Conservation (phyloP, 805 yeast genomes). For the Metschnikowia cubensis region DNA sequence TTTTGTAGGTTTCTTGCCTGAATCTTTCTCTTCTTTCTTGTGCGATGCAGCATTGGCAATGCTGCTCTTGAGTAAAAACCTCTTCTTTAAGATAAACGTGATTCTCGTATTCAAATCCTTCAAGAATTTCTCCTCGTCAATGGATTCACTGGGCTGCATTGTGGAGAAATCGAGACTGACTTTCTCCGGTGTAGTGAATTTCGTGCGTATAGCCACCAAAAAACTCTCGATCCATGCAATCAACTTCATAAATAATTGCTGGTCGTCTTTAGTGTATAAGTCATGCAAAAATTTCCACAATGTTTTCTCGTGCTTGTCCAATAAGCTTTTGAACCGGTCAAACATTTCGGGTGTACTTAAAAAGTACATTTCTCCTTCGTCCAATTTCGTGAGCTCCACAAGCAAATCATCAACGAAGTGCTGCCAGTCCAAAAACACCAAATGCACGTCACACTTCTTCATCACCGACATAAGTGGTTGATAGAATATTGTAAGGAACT, state of each 20-base stretch:
- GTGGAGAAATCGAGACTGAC: conserved; percentile 43
- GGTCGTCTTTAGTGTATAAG: conserved; percentile 73
- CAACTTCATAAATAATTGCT: conserved; percentile 65
- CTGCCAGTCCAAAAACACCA: conserved; percentile 47
- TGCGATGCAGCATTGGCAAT: conserved; percentile 17
- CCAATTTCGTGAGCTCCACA: conserved; percentile 57
- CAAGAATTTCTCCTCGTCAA: conserved; percentile 32
- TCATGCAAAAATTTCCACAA: conserved; percentile 75
- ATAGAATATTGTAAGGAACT: conserved; percentile 66
- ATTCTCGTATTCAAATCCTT: conserved; percentile 41
- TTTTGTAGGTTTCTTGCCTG: conserved; percentile 21
- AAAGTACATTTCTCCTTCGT: conserved; percentile 51
- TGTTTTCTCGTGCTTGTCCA: conserved; percentile 68
- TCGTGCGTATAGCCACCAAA: conserved; percentile 57
- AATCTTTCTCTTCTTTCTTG: conserved; percentile 8
- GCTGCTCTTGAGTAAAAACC: conserved; percentile 36
- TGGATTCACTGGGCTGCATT: conserved; percentile 13
- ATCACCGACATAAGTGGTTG: conserved; percentile 70
- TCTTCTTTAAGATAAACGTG: conserved; percentile 31
- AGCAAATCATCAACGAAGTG: conserved; percentile 50
- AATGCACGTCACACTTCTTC: conserved; percentile 60
- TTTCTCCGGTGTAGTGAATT: conserved; percentile 42
- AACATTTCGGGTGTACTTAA: conserved; percentile 57
- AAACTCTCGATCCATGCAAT: conserved; percentile 71
- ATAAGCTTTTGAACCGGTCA: conserved; percentile 57